A percentile compares a stretch with the other conserved stretches of the same genome.
These are phyloP conservation scores for Vigna nakashimae DNA, from an alignment of 306 rosid genomes.

Conservation along the genomic window DNA sequence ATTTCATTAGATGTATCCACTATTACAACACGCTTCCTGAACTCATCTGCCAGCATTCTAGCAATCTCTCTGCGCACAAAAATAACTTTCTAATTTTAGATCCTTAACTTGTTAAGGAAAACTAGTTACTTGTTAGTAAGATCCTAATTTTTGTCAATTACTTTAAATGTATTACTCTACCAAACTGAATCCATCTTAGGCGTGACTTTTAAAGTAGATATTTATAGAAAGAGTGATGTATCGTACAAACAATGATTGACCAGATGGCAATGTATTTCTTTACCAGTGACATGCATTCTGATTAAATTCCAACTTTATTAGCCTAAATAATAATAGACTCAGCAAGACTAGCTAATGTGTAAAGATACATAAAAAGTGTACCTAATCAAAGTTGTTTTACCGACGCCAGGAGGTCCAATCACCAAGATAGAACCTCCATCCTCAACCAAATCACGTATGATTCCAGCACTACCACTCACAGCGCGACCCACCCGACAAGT, in stretches of 20 bases:
- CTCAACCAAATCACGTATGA: constrained; percentile 82
- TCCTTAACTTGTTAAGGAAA: not conserved
- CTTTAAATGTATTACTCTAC: not conserved
- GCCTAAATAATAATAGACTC: not conserved
- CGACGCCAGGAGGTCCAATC: constrained; percentile 99
- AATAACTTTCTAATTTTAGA: too few relatives aligned
- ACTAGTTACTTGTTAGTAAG: not conserved
- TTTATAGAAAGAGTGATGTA: not conserved
- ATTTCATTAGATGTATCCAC: constrained; percentile 98
- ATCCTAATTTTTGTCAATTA: not conserved
- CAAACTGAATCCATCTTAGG: not conserved
- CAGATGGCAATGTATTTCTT: not conserved
- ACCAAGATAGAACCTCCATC: constrained; percentile 90
- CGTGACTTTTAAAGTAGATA: not conserved
- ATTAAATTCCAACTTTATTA: not conserved
- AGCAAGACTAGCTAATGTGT: not conserved
- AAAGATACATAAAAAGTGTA: constrained; percentile 31
- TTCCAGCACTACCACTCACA: constrained; percentile 89
- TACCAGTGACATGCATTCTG: not conserved
- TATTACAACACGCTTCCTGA: constrained; percentile 87
- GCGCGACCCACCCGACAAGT: constrained; percentile 99
- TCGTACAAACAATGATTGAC: not conserved
- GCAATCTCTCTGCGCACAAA: constrained; percentile 83
- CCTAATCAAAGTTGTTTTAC: constrained; percentile 98
- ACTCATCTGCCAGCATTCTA: constrained; percentile 96